Conservation (phyloP, 495 filamentous ascomycete species). For the Hypoxylon rickii region DNA sequence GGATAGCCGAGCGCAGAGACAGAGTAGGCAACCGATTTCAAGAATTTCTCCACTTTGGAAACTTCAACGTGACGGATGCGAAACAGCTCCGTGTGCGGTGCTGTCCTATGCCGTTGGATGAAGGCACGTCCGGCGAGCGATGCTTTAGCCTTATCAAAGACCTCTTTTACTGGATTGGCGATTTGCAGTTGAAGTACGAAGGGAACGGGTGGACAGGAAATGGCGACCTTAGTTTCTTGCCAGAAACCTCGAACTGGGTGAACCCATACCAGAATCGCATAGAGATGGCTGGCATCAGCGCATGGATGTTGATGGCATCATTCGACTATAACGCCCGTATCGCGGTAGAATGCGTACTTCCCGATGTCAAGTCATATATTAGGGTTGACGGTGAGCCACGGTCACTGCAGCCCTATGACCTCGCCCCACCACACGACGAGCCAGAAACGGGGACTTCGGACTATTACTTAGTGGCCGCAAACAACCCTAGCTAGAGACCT, state of each 20-base stretch:
- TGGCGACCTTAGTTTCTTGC: not conserved
- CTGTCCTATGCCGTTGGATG: conserved; percentile 22
- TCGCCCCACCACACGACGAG: conserved; percentile 24
- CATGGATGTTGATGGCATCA: conserved; percentile 36
- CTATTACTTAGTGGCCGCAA: no score
- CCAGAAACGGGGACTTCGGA: no score
- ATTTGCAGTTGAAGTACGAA: conserved; percentile 1
- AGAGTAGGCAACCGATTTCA: conserved; percentile 2
- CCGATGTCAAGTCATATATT: conserved; percentile 12
- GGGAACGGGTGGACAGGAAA: not conserved
- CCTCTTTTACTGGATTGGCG: not conserved
- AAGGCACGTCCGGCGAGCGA: conserved; percentile 34
- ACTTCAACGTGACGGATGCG: not conserved
- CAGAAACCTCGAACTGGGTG: conserved; percentile 24
- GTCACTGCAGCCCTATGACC: conserved; percentile 12
- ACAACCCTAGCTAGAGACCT: no score
- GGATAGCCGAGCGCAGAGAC: not conserved
- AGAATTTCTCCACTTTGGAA: conserved; percentile 1
- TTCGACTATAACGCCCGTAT: conserved; percentile 36
- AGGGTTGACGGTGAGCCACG: conserved; percentile 23
- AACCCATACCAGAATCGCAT: conserved; percentile 29
- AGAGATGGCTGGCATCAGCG: conserved; percentile 38
- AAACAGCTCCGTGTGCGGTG: not conserved
- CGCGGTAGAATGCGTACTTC: conserved; percentile 23
- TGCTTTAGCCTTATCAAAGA: conserved; percentile 27